A percentile compares a stretch with the other conserved stretches of the same genome.
Conservation (phyloP, 192 early-diverging fungal species). For the Coemansia sp. region DNA sequence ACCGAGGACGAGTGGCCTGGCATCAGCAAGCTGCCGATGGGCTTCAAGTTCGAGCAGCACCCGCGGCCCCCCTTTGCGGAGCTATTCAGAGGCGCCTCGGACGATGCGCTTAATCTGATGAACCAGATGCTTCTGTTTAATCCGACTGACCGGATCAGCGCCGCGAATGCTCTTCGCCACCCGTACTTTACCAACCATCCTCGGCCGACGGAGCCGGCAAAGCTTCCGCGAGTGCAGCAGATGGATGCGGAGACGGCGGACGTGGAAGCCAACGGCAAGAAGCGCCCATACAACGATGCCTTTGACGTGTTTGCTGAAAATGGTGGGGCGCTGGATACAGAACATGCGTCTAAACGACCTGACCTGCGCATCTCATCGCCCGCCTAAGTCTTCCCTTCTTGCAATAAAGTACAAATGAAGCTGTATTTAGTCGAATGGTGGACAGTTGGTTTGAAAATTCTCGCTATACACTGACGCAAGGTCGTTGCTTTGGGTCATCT, state of each 20-base stretch:
- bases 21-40: constrained; percentile 67
- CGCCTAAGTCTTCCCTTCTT: constrained; percentile 11
- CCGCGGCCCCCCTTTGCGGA: constrained; percentile 67
- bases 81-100: constrained; percentile 80
- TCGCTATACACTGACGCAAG: constrained; percentile 29
- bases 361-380: constrained; percentile 49
- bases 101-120: constrained; percentile 82
- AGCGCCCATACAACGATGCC: constrained; percentile 26
- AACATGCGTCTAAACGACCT: constrained; percentile 23
- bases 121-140: constrained; percentile 85
- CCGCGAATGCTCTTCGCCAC: constrained; percentile 63
- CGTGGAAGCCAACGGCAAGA: constrained; percentile 6
- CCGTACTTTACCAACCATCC: constrained; percentile 44
- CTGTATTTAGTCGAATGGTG: constrained; percentile 41
- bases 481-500: constrained; percentile 20
- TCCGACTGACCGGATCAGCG: constrained; percentile 76
- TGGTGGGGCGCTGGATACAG: constrained; percentile 1
- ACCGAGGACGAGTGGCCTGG: constrained; percentile 82
- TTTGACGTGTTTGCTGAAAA: constrained; percentile 20
- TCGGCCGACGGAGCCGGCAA: constrained; percentile 37
- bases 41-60: constrained; percentile 68
- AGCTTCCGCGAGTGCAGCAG: constrained; percentile 35
- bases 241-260: background rate
- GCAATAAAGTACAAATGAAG: background rate
- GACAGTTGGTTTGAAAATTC: constrained; percentile 51